Base-by-base conservation (phyloP, 2,329 filamentous ascomycete species). In the Orbilia blumenaviensis region DNA sequence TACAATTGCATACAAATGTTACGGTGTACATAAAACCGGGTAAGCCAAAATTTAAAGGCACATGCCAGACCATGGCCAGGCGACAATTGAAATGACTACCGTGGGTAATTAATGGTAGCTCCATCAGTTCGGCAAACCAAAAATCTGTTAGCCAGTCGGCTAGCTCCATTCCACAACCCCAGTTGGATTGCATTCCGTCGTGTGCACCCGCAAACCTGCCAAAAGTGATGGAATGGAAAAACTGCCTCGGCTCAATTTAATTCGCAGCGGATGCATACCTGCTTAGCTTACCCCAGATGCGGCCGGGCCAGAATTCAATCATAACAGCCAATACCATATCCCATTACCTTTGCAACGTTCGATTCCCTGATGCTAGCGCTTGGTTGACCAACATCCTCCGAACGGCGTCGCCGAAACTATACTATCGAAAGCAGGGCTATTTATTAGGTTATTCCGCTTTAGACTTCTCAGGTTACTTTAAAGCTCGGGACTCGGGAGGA, bases 71-170 rank as follows among this genome's bases (percentile, higher is more conserved):
- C n/a, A n/a, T n/a, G n/a, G n/a, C n/a, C n/a, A n/a, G n/a, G n/a
- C n/a, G n/a, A n/a, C n/a, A n/a, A n/a, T n/a, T n/a, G n/a, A n/a
- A 2, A 38, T 38, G 8, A 8, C 10, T 50, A 54, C 48, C 48
- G 48, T 54, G 48, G 48, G 32, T 27, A 50, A 50, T 34, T 5
- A 34, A 10, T 34, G 29, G n/a, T n/a, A n/a, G n/a, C n/a, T 14
- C n/a, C 46, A 29, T 50, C n/a, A n/a, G n/a, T n/a, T n/a, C 46
- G 46, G 46, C 46, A 50, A 50, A 50, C 12, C 14, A 21, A 18
- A 48, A 32, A 48, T 46, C 25, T 42, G n/a, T n/a, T 8, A 36
- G 21, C 58, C 60, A 63, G 50, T 63, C 60, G 60, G 60, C 42
- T 48, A 5, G 10, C 29, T 32, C 10, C 1, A 23, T 16, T 48